Evolutionary conservation across 257 asterid species (phyloP), one percentile per base, ranked within the genome.

Genomic region (Penstemon barbatus): DNA sequence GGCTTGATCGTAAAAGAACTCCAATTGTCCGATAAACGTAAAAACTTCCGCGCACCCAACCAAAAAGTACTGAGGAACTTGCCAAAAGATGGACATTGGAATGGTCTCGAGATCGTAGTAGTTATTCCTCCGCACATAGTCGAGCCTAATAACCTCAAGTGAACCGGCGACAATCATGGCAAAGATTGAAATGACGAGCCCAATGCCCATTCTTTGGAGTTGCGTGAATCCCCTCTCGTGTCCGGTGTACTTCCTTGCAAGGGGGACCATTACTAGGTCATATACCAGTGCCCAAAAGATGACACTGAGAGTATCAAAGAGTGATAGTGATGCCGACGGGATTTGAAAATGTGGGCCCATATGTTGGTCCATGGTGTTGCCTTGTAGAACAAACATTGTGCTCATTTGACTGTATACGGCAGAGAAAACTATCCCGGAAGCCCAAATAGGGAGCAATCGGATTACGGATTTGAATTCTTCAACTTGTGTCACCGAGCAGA

Each of bases 341-440:
- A 92, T 92, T 70, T 82, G 65, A 82, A 90, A 92, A 8, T 84
- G 7, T 0, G 91, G 84, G 13, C 97, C 98, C 39, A 88, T 81
- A 51, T 59, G 76, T 55, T 86, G 95, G 74, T 92, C 87, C 91
- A 92, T 75, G 8, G 87, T 72, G 83, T 88, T 74, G 45, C 97
- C 98, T 69, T 92, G 98, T 0, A 86, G 78, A 36, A 92, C 94
- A 60, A 92, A 92, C 89, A 92, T 88, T 39, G 97, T 92, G 93
- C 68, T 86, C 95, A 90, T 88, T 67, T 92, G 98, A 41, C 87
- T 70, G 77, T 86, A 92, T 0, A 92, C 97, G 0, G 97, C 74
- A 0, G 94, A 73, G 67, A 90, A 88, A 3, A 92, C 71, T 36
- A 92, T 90, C 3, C 96, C 95, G 0, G 95, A 79, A 0, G 97